A percentile compares a stretch with the other conserved stretches of the same genome.
Evolutionary conservation across 73 alveolate genomes (phyloP).

Genomic region (Symbiodinium natans): DNA sequence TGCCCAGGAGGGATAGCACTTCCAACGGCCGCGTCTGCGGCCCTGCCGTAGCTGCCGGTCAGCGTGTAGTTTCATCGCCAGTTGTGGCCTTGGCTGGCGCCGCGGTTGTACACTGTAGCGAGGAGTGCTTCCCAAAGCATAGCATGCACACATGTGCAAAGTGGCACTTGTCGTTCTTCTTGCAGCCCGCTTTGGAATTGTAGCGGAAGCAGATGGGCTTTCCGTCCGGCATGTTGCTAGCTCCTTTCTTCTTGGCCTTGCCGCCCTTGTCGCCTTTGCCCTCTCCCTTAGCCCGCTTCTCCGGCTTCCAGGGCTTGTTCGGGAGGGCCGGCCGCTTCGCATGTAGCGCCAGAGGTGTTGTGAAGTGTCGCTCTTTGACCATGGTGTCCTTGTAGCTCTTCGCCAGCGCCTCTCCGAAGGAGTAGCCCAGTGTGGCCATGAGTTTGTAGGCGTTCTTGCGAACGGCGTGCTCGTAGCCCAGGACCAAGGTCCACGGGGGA

Average conservation of each 20-base stretch:
- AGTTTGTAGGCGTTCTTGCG: neutral
- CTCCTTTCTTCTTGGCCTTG: neutral
- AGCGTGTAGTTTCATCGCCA: too few species aligned
- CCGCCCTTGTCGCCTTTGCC: too few species aligned
- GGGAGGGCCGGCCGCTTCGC: neutral
- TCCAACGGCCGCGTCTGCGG: too few species aligned
- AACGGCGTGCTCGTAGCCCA: neutral
- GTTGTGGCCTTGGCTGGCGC: too few species aligned
- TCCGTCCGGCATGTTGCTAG: neutral
- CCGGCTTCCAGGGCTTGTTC: too few species aligned
- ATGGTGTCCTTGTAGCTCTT: neutral
- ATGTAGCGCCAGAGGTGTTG: neutral
- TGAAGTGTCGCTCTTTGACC: conserved; percentile 15
- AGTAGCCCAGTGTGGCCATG: neutral
- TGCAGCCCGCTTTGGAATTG: neutral
- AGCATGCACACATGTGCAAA: neutral
- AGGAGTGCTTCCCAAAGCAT: conserved; percentile 4
- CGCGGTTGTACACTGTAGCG: too few species aligned
- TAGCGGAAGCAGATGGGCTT: neutral
- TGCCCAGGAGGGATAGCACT: neutral
- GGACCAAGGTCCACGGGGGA: neutral
- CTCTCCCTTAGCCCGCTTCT: neutral
- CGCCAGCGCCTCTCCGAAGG: neutral
- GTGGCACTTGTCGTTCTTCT: neutral
- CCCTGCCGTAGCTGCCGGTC: too few species aligned